Conservation (phyloP, 192 early-diverging fungal species). For the Paraglomus brasilianum region DNA sequence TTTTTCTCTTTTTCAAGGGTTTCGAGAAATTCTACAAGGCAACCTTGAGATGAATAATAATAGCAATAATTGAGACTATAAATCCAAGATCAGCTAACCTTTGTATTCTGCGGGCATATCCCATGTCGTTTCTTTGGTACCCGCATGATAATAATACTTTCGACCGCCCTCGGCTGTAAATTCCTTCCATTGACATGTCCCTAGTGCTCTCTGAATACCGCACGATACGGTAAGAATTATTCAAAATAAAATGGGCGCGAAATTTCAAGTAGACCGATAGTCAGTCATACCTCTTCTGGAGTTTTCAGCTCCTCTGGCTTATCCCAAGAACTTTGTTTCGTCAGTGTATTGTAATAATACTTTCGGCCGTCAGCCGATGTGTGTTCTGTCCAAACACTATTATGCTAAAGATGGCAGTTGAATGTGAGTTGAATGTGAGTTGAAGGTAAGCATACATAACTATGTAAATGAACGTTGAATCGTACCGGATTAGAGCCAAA, state of each 20-base stretch:
- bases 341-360: constrained; percentile 83
- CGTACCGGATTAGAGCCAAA: no score
- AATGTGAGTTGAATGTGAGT: no score
- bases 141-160: constrained; percentile 83
- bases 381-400: constrained; percentile 68
- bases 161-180: constrained; percentile 73
- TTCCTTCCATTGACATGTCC: constrained; percentile 79
- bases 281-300: constrained; percentile 53
- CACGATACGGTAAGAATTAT: not conserved
- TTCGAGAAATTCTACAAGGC: constrained; percentile 36
- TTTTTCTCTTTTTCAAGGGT: constrained; percentile 40
- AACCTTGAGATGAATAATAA: constrained; percentile 1
- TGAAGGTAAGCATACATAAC: no score
- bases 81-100: constrained; percentile 29
- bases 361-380: constrained; percentile 77
- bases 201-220: constrained; percentile 49
- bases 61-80: not conserved
- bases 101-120: constrained; percentile 77
- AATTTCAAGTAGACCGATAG: not conserved
- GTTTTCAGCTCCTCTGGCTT: constrained; percentile 92
- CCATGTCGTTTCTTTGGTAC: constrained; percentile 83
- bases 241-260: not conserved
- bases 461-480: no score
- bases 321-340: constrained; percentile 85
- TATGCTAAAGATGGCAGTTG: not conserved